Percentiles rank a stretch among this genome's conserved stretches.
Conservation (phyloP, 345 rosid species). For the Excoecaria agallocha region DNA sequence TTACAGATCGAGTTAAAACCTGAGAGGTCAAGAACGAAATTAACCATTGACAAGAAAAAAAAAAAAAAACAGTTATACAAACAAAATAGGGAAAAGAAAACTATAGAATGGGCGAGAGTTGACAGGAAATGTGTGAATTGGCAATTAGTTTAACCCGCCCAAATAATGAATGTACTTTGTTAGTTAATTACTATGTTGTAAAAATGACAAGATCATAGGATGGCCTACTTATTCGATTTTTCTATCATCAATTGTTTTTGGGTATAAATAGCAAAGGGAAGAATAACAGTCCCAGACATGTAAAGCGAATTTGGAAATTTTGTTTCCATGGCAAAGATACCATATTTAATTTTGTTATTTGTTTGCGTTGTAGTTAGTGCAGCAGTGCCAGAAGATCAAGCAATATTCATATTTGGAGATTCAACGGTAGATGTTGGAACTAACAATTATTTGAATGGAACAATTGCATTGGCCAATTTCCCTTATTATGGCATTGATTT, state of each 20-base stretch:
- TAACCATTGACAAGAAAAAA: no score
- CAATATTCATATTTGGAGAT: conserved; percentile 43
- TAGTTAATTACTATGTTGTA: conserved; percentile 16
- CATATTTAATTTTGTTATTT: no score
- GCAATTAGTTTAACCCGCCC: conserved; percentile 1
- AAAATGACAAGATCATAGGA: conserved; percentile 12
- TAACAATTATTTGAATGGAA: conserved; percentile 25
- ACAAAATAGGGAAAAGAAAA: no score
- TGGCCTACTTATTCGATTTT: conserved; percentile 1
- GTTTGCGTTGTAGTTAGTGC: neutral
- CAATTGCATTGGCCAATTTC: conserved; percentile 8
- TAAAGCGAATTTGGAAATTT: neutral
- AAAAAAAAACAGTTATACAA: no score
- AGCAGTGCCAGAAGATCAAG: neutral
- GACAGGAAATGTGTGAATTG: neutral
- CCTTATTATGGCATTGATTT: conserved; percentile 31
- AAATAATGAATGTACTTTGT: neutral
- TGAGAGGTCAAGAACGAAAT: no score
- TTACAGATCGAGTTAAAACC: no score
- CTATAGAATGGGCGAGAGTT: no score
- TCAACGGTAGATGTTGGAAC: conserved; percentile 46
- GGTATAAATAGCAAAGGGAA: conserved; percentile 12
- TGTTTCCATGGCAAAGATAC: conserved; percentile 4
- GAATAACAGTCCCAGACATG: neutral
- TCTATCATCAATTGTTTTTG: neutral